phyloP scores from a whole-genome alignment of 768 basidiomycete genomes.

The Mycena galopus region DNA sequence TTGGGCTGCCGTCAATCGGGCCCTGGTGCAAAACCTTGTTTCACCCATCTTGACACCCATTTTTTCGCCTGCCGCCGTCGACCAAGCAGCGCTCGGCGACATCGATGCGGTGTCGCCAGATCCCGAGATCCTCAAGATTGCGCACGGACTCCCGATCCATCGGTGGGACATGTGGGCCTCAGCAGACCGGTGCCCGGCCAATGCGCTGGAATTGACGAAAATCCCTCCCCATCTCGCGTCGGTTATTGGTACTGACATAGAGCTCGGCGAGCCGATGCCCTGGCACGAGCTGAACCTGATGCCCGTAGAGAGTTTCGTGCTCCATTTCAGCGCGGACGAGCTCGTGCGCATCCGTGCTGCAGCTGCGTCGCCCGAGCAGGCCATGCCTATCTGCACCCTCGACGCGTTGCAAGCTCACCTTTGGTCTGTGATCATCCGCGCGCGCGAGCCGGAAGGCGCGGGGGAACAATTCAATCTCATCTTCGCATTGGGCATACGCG shows the following conservation, averaged over 20 bases:
- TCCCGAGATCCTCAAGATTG: constrained; percentile 37
- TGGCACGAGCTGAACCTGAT: no score
- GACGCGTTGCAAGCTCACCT: no score
- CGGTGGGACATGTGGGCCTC: constrained; percentile 50
- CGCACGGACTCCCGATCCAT: constrained; percentile 42
- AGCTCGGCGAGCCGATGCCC: constrained; percentile 40
- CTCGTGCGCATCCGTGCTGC: no score
- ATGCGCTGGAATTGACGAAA: constrained; percentile 30
- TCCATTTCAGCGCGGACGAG: no score
- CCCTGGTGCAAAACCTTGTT: constrained; percentile 20
- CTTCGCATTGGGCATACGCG: no score
- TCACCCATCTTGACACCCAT: constrained; percentile 38
- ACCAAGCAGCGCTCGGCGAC: constrained; percentile 46
- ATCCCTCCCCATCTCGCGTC: constrained; percentile 36
- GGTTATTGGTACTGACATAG: constrained; percentile 12
- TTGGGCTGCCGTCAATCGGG: constrained; percentile 48
- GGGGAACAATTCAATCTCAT: no score
- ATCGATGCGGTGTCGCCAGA: constrained; percentile 43
- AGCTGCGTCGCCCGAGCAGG: no score
- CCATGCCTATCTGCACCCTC: no score
- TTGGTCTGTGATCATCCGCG: no score
- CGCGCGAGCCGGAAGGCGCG: no score
- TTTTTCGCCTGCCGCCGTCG: constrained; percentile 48
- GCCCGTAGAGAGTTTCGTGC: no score
- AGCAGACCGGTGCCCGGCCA: constrained; percentile 35